These are phyloP conservation scores for Podochytrium sp. DNA, from an alignment of 192 early-diverging fungal species.

Conservation along the genomic window DNA sequence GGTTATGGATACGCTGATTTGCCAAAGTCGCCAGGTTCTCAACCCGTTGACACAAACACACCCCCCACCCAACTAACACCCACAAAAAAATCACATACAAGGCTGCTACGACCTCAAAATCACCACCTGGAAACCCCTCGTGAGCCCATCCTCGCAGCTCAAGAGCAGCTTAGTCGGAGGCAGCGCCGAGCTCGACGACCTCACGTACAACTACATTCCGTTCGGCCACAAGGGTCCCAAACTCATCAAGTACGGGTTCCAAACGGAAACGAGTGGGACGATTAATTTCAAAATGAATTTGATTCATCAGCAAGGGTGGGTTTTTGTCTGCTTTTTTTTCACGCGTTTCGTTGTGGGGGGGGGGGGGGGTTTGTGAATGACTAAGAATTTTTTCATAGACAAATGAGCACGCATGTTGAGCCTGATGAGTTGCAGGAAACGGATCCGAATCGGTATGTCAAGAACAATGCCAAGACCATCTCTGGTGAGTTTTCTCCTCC, in stretches of 20 bases:
- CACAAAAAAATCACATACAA: slow-evolving; percentile 6
- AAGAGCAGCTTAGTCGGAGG: slow-evolving; percentile 45
- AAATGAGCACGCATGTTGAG: neutral
- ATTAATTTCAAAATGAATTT: slow-evolving; percentile 36
- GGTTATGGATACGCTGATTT: slow-evolving; percentile 47
- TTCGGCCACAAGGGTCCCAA: slow-evolving; percentile 13
- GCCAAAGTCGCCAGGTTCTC: slow-evolving; percentile 36
- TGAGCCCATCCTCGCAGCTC: slow-evolving; percentile 17
- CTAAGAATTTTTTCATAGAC: too few relatives aligned
- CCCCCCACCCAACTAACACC: neutral
- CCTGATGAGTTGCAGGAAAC: neutral
- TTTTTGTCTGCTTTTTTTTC: neutral
- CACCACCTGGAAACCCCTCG: slow-evolving; percentile 43
- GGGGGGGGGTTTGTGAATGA: too few relatives aligned
- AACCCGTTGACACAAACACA: neutral
- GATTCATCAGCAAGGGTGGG: slow-evolving; percentile 42
- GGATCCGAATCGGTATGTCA: slow-evolving; percentile 19
- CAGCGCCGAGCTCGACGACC: slow-evolving; percentile 38
- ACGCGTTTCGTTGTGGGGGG: neutral
- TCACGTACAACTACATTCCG: slow-evolving; percentile 32
- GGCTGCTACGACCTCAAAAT: slow-evolving; percentile 34
- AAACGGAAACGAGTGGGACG: slow-evolving; percentile 45
- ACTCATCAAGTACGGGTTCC: slow-evolving; percentile 45
- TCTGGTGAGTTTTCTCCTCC: neutral
- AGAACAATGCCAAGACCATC: slow-evolving; percentile 6